These are phyloP conservation scores for Penicillium occitanis DNA, from an alignment of 2,329 filamentous ascomycete species.

Conservation along the genomic window DNA sequence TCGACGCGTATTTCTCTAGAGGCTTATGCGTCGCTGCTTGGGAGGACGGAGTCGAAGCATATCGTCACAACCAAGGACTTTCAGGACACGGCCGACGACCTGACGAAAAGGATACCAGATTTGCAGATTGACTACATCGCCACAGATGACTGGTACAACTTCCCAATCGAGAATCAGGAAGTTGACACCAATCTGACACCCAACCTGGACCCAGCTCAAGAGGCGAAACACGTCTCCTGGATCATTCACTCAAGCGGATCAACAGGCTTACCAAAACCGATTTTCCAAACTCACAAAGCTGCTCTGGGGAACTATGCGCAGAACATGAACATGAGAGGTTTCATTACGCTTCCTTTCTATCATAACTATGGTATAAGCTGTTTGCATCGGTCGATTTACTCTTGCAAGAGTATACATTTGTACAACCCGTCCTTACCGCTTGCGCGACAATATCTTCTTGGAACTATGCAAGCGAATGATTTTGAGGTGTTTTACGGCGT, in stretches of 20 bases:
- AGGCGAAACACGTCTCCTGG: slow-evolving; percentile 40
- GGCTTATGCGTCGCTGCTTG: slow-evolving; percentile 52
- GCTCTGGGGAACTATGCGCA: slow-evolving; percentile 51
- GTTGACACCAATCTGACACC: slow-evolving; percentile 25
- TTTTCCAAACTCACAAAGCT: slow-evolving; percentile 57
- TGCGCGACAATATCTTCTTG: slow-evolving; percentile 51
- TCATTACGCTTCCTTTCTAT: slow-evolving; percentile 59
- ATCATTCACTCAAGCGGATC: slow-evolving; percentile 57
- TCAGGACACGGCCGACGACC: slow-evolving; percentile 25
- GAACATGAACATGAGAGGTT: slow-evolving; percentile 49
- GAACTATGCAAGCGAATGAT: slow-evolving; percentile 44
- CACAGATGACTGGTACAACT: slow-evolving; percentile 26
- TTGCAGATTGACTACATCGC: slow-evolving; percentile 33
- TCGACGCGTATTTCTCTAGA: slow-evolving; percentile 55
- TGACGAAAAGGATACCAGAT: slow-evolving; percentile 25
- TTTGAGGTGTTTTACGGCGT: slow-evolving; percentile 61
- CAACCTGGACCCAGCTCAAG: slow-evolving; percentile 29
- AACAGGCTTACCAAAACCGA: slow-evolving; percentile 64
- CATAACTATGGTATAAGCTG: slow-evolving; percentile 61
- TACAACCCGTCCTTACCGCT: slow-evolving; percentile 58
- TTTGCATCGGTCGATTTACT: slow-evolving; percentile 55
- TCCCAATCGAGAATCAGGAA: slow-evolving; percentile 20
- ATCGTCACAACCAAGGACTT: slow-evolving; percentile 34
- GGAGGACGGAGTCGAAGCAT: slow-evolving; percentile 42
- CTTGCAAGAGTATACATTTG: slow-evolving; percentile 52